A percentile compares a stretch with the other conserved stretches of the same genome.
Evolutionary conservation across 495 filamentous ascomycete species (phyloP).

Genomic region (Penicillium herquei): DNA sequence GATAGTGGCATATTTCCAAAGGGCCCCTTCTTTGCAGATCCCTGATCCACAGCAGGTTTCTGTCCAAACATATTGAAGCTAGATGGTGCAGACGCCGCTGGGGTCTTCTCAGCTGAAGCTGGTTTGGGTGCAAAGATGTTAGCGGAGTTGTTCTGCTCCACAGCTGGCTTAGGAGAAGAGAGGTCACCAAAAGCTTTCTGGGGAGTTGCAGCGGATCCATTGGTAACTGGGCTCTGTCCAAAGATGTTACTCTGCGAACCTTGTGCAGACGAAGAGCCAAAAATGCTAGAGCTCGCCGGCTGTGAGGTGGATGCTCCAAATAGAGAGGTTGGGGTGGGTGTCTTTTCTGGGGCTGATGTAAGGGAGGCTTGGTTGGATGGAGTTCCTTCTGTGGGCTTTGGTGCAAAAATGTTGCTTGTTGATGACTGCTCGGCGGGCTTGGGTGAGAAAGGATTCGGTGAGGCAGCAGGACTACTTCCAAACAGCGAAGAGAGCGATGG

Average conservation of each 20-base stretch:
- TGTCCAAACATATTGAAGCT: constrained; percentile 31
- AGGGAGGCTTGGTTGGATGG: neutral
- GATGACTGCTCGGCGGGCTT: constrained; percentile 2
- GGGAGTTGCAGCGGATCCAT: neutral
- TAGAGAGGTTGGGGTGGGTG: neutral
- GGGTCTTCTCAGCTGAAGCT: constrained; percentile 18
- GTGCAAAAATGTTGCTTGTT: constrained; percentile 10
- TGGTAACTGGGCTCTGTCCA: neutral
- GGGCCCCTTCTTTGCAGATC: neutral
- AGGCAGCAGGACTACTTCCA: neutral
- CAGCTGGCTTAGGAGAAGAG: neutral
- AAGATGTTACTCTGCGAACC: neutral
- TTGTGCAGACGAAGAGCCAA: neutral
- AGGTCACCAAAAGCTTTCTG: neutral
- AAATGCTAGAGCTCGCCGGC: neutral
- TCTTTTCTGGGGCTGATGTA: neutral
- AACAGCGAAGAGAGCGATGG: neutral
- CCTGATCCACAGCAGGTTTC: constrained; percentile 14
- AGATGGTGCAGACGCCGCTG: constrained; percentile 18
- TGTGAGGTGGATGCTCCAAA: neutral
- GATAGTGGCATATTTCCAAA: neutral
- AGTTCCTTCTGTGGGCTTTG: neutral
- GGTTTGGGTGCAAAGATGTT: constrained; percentile 12
- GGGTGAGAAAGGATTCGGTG: constrained; percentile 10
- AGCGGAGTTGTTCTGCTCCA: neutral